phyloP scores from a whole-genome alignment of 2,329 filamentous ascomycete genomes.

The Alternaria gansuensis region DNA sequence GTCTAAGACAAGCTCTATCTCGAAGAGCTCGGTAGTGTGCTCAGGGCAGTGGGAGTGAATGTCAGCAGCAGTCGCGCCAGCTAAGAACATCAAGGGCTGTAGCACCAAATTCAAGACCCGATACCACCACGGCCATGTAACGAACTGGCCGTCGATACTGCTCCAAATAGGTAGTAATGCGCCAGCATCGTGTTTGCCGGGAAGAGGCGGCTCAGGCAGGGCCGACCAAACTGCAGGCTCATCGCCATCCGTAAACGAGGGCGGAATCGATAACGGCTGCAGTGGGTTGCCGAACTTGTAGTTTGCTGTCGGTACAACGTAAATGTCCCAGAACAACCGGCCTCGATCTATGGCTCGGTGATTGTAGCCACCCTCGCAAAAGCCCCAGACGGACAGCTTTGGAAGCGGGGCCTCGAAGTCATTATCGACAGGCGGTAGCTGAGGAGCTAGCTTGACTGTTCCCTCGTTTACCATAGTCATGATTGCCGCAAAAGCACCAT shows the following conservation, averaged over 20 bases:
- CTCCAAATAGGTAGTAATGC: conserved; percentile 74
- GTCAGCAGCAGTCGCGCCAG: conserved; percentile 63
- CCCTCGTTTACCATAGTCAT: conserved; percentile 70
- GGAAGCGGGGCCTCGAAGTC: conserved; percentile 53
- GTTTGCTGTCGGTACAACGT: conserved; percentile 64
- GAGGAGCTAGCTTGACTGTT: conserved; percentile 63
- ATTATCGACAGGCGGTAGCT: conserved; percentile 66
- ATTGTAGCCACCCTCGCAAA: conserved; percentile 75
- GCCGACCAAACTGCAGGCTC: conserved; percentile 26
- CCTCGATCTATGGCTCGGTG: conserved; percentile 72
- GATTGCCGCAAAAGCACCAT: conserved; percentile 72
- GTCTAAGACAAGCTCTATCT: conserved; percentile 43
- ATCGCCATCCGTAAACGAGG: conserved; percentile 20
- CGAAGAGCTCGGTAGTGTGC: conserved; percentile 43
- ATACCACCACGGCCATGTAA: conserved; percentile 68
- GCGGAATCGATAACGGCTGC: conserved; percentile 54
- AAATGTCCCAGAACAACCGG: conserved; percentile 70
- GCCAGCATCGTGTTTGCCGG: conserved; percentile 43
- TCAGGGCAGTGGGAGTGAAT: conserved; percentile 57
- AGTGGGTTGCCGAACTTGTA: conserved; percentile 68
- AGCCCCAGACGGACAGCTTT: conserved; percentile 68
- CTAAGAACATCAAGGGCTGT: conserved; percentile 69
- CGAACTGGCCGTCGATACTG: conserved; percentile 70
- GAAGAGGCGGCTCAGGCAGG: conserved; percentile 42
- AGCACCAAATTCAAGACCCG: conserved; percentile 69